Evolutionary conservation across 345 rosid genomes (phyloP).

Genomic region (Acer saccharum): DNA sequence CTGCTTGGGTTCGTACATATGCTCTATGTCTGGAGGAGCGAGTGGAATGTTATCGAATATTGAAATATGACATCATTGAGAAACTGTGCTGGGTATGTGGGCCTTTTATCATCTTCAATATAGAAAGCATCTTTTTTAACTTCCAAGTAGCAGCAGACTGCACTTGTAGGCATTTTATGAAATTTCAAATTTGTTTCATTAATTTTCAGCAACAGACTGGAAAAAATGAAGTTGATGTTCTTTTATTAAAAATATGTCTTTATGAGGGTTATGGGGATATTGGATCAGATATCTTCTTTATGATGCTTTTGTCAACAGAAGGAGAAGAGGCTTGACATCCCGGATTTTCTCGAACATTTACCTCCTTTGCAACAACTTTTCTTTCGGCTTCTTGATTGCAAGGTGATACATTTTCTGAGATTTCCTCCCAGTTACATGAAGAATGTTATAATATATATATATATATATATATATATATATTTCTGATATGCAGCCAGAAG

Average conservation of each 20-base stretch:
- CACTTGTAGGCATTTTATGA: too few species aligned
- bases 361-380: slow-evolving; percentile 41
- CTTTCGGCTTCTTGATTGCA: slow-evolving; percentile 39
- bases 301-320: slow-evolving; percentile 24
- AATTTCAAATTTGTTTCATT: too few species aligned
- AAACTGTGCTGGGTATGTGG: slow-evolving; percentile 31
- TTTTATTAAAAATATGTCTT: neutral
- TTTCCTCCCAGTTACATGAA: neutral
- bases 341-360: slow-evolving; percentile 33
- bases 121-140: too few species aligned
- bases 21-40: slow-evolving; percentile 45
- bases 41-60: slow-evolving; percentile 32
- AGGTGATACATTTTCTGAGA: slow-evolving; percentile 26
- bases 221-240: too few species aligned
- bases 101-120: neutral
- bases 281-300: neutral
- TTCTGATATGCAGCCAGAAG: slow-evolving; percentile 40
- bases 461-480: too few species aligned
- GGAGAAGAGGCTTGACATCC: slow-evolving; percentile 23
- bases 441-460: neutral
- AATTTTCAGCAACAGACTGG: too few species aligned
- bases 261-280: neutral
- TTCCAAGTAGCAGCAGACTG: too few species aligned
- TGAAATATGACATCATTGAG: slow-evolving; percentile 36
- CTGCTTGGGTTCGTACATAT: slow-evolving; percentile 45